Conservation (phyloP, 2,329 filamentous ascomycete species). For the Aspergillus tanneri region DNA sequence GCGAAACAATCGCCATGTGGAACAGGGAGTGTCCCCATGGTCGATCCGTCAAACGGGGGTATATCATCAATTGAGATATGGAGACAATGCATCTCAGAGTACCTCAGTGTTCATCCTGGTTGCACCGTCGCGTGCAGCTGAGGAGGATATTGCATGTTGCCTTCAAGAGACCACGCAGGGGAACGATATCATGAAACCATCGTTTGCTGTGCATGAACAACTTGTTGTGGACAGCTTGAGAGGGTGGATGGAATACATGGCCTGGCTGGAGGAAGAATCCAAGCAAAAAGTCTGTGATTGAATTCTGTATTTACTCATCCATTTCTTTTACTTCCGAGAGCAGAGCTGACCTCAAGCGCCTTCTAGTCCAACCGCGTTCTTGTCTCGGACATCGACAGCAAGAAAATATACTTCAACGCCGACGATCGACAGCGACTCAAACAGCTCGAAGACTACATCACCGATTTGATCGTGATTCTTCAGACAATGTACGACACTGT, state of each 20-base stretch:
- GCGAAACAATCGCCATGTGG: slow-evolving; percentile 3
- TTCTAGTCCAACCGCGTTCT: slow-evolving; percentile 9
- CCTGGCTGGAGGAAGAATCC: slow-evolving; percentile 13
- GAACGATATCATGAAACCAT: background rate
- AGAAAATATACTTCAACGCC: slow-evolving; percentile 3
- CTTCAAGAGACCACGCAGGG: background rate
- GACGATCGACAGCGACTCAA: slow-evolving; percentile 13
- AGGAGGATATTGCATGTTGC: background rate
- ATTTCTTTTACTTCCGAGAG: background rate
- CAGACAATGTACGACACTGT: slow-evolving; percentile 8
- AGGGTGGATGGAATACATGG: slow-evolving; percentile 18
- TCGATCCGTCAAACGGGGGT: slow-evolving; percentile 18
- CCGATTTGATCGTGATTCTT: slow-evolving; percentile 14
- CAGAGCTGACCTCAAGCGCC: background rate
- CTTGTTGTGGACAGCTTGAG: slow-evolving; percentile 11
- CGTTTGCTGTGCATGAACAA: slow-evolving; percentile 9
- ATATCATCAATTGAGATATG: slow-evolving; percentile 14
- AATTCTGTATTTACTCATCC: background rate
- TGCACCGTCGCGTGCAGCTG: slow-evolving; percentile 6
- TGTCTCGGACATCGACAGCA: slow-evolving; percentile 4
- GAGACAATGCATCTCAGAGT: background rate
- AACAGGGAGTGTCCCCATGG: slow-evolving; percentile 10
- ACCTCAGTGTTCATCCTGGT: slow-evolving; percentile 9
- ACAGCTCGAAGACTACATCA: slow-evolving; percentile 14
- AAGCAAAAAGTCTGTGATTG: slow-evolving; percentile 8